Evolutionary conservation across 2,329 filamentous ascomycete species (phyloP).

Genomic region (Calonectria fujianensis): DNA sequence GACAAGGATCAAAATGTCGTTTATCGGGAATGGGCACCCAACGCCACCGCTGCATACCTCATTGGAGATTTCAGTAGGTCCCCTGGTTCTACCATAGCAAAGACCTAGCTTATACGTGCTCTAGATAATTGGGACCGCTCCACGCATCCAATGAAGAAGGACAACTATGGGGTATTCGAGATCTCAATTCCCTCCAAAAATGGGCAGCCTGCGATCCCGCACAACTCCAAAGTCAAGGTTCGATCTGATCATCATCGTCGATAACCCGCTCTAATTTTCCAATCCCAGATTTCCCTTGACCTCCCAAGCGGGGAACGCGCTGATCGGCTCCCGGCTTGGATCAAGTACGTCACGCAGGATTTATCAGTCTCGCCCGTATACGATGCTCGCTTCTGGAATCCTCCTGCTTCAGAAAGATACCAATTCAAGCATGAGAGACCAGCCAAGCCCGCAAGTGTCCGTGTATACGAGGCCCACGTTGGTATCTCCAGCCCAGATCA

Average conservation of each 20-base stretch:
- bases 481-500: slow-evolving; percentile 96
- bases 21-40: slow-evolving; percentile 98
- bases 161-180: slow-evolving; percentile 91
- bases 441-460: slow-evolving; percentile 87
- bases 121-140: slow-evolving; percentile 90
- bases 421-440: slow-evolving; percentile 89
- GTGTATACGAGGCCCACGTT: slow-evolving; percentile 99
- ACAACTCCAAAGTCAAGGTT: slow-evolving; percentile 98
- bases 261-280: slow-evolving; percentile 33
- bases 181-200: slow-evolving; percentile 83
- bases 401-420: slow-evolving; percentile 84
- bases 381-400: slow-evolving; percentile 98
- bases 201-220: slow-evolving; percentile 86
- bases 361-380: slow-evolving; percentile 92
- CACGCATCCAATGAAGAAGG: slow-evolving; percentile 90
- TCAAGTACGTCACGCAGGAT: slow-evolving; percentile 97
- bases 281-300: slow-evolving; percentile 84
- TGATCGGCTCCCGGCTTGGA: slow-evolving; percentile 96
- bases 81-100: not conserved
- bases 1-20: slow-evolving; percentile 87
- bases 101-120: slow-evolving; percentile 54
- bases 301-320: slow-evolving; percentile 86
- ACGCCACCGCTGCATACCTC: slow-evolving; percentile 87
- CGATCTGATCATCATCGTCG: slow-evolving; percentile 38
- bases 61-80: slow-evolving; percentile 94